Percentiles rank a stretch among this genome's conserved stretches.
phyloP scores from a whole-genome alignment of 306 rosid genomes.

The Sicyos edulis region DNA sequence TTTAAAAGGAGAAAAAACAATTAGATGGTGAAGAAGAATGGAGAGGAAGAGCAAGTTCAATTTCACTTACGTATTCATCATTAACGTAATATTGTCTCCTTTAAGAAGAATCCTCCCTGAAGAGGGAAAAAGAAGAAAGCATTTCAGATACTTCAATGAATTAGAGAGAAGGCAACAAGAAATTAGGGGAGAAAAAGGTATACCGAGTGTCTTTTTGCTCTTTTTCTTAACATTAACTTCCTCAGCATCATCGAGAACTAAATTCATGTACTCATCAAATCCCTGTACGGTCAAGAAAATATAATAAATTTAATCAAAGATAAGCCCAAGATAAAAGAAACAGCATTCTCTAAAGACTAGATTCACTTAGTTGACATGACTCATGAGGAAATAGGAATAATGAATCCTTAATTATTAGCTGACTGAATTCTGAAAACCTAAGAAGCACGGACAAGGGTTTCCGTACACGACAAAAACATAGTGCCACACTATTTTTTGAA shows the following conservation, averaged over 20 bases:
- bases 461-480: too few relatives aligned
- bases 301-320: neutral
- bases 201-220: slow-evolving; percentile 63
- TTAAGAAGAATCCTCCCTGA: slow-evolving; percentile 82
- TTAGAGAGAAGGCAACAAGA: neutral
- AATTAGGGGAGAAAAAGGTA: neutral
- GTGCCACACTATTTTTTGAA: too few relatives aligned
- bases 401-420: too few relatives aligned
- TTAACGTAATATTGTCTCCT: slow-evolving; percentile 84
- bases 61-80: slow-evolving; percentile 74
- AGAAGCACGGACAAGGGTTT: too few relatives aligned
- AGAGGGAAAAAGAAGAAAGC: slow-evolving; percentile 16
- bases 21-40: neutral
- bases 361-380: too few relatives aligned
- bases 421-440: too few relatives aligned
- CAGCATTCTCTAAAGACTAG: neutral
- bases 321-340: neutral
- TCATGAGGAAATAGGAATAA: too few relatives aligned
- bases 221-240: slow-evolving; percentile 76
- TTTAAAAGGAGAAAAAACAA: neutral
- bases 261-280: slow-evolving; percentile 68
- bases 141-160: slow-evolving; percentile 20
- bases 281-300: slow-evolving; percentile 38
- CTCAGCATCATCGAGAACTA: slow-evolving; percentile 61
- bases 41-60: slow-evolving; percentile 12